Conservation (phyloP, 768 basidiomycete genomes). For the Multifurca ochricompacta region DNA sequence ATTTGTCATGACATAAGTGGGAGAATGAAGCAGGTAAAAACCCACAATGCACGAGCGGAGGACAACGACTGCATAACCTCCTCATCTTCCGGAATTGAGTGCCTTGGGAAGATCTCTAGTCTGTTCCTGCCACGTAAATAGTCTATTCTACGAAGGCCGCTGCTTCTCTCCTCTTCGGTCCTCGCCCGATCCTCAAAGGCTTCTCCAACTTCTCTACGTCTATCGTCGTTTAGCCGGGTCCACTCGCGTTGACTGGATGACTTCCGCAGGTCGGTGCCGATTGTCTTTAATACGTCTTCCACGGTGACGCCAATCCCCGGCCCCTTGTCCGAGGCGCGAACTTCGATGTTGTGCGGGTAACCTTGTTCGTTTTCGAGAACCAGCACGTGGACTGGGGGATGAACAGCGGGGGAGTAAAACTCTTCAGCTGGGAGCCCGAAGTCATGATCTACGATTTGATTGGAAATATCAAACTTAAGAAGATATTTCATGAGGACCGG, state of each 20-base stretch:
- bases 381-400: constrained; percentile 9
- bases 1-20: not conserved
- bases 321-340: constrained; percentile 1
- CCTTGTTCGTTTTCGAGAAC: constrained; percentile 12
- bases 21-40: not conserved
- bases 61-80: not conserved
- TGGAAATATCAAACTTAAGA: constrained; percentile 8
- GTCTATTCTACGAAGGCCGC: constrained; percentile 10
- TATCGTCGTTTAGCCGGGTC: constrained; percentile 8
- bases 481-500: constrained; percentile 14
- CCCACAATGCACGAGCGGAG: constrained; percentile 7
- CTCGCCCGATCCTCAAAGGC: constrained; percentile 1
- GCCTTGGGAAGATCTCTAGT: constrained; percentile 10
- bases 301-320: constrained; percentile 8
- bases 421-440: constrained; percentile 9
- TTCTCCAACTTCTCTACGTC: constrained; percentile 7
- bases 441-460: constrained; percentile 6
- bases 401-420: not conserved
- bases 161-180: constrained; percentile 7
- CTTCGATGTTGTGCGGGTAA: constrained; percentile 12
- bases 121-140: constrained; percentile 12
- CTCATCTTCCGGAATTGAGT: not conserved
- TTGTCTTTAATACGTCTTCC: constrained; percentile 5
- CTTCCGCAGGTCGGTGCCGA: constrained; percentile 3
- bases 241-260: constrained; percentile 14